Base-by-base conservation (phyloP, 2,329 filamentous ascomycete genomes). In the Nemania sp. region DNA sequence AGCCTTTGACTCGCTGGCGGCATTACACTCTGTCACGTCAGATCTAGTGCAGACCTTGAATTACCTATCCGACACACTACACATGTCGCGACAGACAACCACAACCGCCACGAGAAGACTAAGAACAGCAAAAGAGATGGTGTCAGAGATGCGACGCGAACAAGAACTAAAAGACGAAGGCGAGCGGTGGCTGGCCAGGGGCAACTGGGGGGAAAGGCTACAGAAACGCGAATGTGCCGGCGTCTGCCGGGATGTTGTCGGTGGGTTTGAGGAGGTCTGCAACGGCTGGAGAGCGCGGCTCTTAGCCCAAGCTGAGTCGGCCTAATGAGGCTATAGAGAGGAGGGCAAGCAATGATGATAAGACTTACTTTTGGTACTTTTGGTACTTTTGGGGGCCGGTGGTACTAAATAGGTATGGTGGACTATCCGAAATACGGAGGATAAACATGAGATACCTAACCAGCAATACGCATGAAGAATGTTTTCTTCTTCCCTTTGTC, bases 51-150 rank as follows among this genome's bases (percentile, higher is more conserved):
- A 93, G 75, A 93, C 93, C 6, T 87, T 99, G 54, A 93, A 93
- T 73, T 92, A 93, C 72, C 85, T 99, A 4, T 93, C 93, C 6
- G 96, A 99, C 78, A 94, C 93, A 3, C 85, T 99, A 38, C 95
- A 98, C 80, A 97, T 98, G 91, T 94, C 92, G 35, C 90, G 93
- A 13, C 95, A 98, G 80, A 92, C 93, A 0, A 96, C 93, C 0
- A 92, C 90, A 2, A 91, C 92, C 10, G 96, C 95, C 1, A 90
- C 91, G 2, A 86, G 96, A 63, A 88, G 93, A 52, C 83, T 99
- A 59, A 91, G 92, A 73, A 92, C 89, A 41, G 94, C 93, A 6
- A 92, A 91, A 74, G 94, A 97, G 77, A 88, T 97, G 68, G 91
- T 98, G 1, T 88, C 90, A 1, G 95, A 98, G 74, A 90, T 98